phyloP scores from a whole-genome alignment of 1,139 yeast genomes.

The Saccharomyces hybrid region DNA sequence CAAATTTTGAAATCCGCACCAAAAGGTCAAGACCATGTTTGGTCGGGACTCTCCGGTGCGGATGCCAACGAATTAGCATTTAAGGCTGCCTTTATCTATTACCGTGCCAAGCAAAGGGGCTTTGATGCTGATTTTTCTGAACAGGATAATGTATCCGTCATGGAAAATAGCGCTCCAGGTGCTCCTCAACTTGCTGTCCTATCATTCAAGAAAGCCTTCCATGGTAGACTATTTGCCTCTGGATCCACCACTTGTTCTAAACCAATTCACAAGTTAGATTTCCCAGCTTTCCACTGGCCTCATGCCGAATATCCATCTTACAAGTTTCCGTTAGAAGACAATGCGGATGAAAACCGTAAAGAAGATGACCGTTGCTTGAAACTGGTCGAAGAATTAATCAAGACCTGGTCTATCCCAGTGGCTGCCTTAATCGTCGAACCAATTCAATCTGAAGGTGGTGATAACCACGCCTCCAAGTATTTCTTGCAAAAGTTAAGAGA shows the following conservation, averaged over 20 bases:
- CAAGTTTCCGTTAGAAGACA: conserved; percentile 55
- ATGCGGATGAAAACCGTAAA: conserved; percentile 43
- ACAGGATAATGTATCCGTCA: conserved; percentile 54
- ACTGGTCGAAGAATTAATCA: conserved; percentile 47
- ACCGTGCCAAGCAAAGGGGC: conserved; percentile 54
- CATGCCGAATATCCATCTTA: conserved; percentile 63
- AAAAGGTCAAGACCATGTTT: conserved; percentile 53
- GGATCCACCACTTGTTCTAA: conserved; percentile 68
- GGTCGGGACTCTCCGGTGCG: conserved; percentile 69
- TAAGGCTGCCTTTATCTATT: conserved; percentile 73
- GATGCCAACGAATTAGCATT: conserved; percentile 73
- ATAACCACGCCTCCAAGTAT: conserved; percentile 52
- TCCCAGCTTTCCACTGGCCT: conserved; percentile 76
- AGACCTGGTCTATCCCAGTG: conserved; percentile 43
- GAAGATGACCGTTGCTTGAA: conserved; percentile 59
- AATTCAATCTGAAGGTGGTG: conserved; percentile 73
- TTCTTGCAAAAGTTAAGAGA: conserved; percentile 64
- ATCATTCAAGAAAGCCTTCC: conserved; percentile 67
- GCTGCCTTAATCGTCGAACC: conserved; percentile 72
- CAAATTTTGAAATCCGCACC: conserved; percentile 65
- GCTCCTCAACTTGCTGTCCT: conserved; percentile 59
- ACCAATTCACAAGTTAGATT: conserved; percentile 66
- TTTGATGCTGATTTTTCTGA: conserved; percentile 41
- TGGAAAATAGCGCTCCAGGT: conserved; percentile 63
- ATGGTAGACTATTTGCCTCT: conserved; percentile 68